A percentile compares a stretch with the other conserved stretches of the same genome.
Conservation (phyloP, 306 rosid genomes). For the Luffa acutangula region DNA sequence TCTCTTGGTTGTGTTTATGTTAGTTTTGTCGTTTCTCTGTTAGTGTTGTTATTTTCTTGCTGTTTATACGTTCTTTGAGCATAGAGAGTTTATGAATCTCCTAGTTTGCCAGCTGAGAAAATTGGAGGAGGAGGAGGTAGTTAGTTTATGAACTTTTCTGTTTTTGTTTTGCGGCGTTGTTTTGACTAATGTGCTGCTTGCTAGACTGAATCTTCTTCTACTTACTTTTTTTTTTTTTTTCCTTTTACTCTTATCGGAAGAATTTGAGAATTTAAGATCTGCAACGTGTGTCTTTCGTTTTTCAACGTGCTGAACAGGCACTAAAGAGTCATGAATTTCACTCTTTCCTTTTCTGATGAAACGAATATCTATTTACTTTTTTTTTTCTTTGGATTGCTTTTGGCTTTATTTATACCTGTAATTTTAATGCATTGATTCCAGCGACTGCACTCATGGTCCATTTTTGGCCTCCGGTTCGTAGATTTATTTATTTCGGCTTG, state of each 20-base stretch:
- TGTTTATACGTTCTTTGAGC: background rate
- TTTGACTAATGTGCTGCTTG: background rate
- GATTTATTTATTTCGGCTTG: background rate
- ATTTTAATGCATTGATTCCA: background rate
- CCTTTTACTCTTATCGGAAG: background rate
- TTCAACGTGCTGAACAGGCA: background rate
- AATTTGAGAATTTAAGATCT: conserved; percentile 3
- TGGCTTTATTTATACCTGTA: background rate
- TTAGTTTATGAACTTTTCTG: background rate
- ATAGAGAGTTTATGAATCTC: background rate
- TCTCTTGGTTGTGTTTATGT: background rate
- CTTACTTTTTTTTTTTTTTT: background rate
- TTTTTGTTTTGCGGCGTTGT: background rate
- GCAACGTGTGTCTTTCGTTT: background rate
- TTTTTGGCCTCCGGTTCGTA: background rate
- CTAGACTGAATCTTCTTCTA: background rate
- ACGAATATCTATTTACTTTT: background rate
- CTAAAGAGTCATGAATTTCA: background rate
- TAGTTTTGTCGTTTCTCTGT: background rate
- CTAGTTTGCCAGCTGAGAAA: background rate
- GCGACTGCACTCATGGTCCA: background rate
- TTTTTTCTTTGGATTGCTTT: background rate
- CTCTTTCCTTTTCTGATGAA: background rate
- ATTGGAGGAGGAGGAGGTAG: background rate
- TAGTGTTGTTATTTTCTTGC: background rate